phyloP scores from a whole-genome alignment of 768 basidiomycete species.

The Rhodosporidiobolus odoratus region DNA sequence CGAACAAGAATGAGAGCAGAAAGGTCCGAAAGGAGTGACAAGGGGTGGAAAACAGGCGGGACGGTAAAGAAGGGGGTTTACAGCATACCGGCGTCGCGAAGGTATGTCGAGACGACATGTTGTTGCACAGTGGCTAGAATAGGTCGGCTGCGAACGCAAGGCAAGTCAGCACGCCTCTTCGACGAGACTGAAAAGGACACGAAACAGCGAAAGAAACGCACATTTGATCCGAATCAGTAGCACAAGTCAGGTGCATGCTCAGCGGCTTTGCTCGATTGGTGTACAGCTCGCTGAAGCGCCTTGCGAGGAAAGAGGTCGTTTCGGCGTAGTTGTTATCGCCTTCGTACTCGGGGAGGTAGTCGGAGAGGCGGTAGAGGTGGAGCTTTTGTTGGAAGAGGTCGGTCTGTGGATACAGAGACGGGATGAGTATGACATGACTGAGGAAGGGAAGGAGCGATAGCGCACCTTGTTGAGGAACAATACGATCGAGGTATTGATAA shows the following conservation, averaged over 20 bases:
- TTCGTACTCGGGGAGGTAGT: constrained; percentile 85
- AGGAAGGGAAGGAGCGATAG: constrained; percentile 78
- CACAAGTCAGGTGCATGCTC: constrained; percentile 43
- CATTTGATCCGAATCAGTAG: constrained; percentile 52
- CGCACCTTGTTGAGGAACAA: constrained; percentile 56
- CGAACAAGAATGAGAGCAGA: too few species aligned
- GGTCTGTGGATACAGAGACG: constrained; percentile 11
- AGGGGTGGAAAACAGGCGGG: too few species aligned
- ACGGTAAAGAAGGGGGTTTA: too few species aligned
- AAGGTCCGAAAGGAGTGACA: too few species aligned
- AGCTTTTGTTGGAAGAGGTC: constrained; percentile 91
- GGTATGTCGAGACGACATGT: too few species aligned
- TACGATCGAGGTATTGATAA: constrained; percentile 86
- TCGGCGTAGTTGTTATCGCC: constrained; percentile 81
- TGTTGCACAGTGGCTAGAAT: constrained; percentile 10
- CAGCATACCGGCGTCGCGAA: too few species aligned
- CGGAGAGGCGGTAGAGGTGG: constrained; percentile 66
- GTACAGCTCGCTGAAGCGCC: constrained; percentile 80
- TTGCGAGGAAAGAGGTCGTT: constrained; percentile 71
- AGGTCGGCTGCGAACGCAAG: constrained; percentile 24
- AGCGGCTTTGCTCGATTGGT: constrained; percentile 63
- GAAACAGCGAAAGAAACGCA: constrained; percentile 41
- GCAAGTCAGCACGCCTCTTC: neutral
- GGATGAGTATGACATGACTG: constrained; percentile 51
- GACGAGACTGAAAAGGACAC: neutral